Percentiles rank a stretch among this genome's conserved stretches.
Conservation (phyloP, 768 basidiomycete genomes). For the Leccinum sublutescens region DNA sequence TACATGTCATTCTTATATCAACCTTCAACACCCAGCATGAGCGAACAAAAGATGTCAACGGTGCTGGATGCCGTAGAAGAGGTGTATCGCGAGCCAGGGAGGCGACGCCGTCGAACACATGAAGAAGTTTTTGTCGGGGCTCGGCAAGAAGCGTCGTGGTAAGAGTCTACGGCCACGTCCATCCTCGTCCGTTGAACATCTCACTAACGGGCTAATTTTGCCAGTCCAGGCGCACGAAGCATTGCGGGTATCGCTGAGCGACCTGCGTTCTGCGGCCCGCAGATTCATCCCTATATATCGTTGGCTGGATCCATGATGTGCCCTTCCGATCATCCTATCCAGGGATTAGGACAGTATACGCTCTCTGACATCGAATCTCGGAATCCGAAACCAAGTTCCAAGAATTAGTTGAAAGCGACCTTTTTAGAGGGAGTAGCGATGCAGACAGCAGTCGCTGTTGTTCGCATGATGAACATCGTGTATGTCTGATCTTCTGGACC, state of each 20-base stretch:
- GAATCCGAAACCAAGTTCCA: neutral
- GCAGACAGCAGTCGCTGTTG: neutral
- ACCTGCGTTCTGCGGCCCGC: slow-evolving; percentile 67
- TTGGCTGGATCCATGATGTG: neutral
- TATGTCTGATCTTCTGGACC: neutral
- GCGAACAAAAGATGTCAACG: slow-evolving; percentile 81
- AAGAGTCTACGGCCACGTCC: too few species aligned
- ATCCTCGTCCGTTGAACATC: too few species aligned
- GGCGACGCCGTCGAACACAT: too few species aligned
- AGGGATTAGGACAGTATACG: neutral
- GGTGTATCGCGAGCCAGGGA: slow-evolving; percentile 55
- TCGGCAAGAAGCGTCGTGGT: too few species aligned
- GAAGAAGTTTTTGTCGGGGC: too few species aligned
- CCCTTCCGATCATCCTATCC: neutral
- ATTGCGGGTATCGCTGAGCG: slow-evolving; percentile 79
- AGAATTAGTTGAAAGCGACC: neutral
- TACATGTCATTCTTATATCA: slow-evolving; percentile 1
- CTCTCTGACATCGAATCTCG: neutral
- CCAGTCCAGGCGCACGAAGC: slow-evolving; percentile 82
- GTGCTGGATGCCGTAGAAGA: slow-evolving; percentile 47
- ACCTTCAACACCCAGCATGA: slow-evolving; percentile 54
- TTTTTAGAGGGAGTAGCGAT: neutral
- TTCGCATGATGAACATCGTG: neutral
- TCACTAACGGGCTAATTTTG: neutral
- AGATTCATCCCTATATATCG: too few species aligned